phyloP scores from a whole-genome alignment of 2,329 filamentous ascomycete species.

The Alternaria gansuensis region DNA sequence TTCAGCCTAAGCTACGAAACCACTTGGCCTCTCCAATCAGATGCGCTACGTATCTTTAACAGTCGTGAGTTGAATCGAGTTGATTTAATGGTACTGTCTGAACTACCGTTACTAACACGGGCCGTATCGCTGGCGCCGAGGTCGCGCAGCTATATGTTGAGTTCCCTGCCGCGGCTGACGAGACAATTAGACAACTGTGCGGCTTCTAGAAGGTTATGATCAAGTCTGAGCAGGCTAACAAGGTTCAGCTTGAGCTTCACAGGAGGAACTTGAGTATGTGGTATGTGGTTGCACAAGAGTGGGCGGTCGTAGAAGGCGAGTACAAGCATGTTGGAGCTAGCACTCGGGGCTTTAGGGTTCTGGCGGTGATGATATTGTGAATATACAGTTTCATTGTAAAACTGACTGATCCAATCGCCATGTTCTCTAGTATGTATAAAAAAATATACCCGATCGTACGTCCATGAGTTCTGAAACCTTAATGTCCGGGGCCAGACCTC shows the following conservation, averaged over 20 bases:
- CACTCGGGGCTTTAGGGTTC: background rate
- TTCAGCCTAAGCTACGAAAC: too few relatives aligned
- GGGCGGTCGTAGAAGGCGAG: background rate
- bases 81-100: background rate
- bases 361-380: background rate
- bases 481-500: constrained; percentile 8
- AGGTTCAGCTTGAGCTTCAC: background rate
- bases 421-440: constrained; percentile 6
- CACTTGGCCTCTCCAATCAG: too few relatives aligned
- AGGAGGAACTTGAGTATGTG: constrained; percentile 2
- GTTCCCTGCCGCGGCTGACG: background rate
- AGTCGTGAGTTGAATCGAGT: too few relatives aligned
- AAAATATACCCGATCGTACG: background rate
- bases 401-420: background rate
- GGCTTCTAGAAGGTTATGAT: background rate
- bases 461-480: constrained; percentile 1
- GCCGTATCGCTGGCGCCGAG: background rate
- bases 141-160: constrained; percentile 1
- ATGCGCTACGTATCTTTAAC: too few relatives aligned
- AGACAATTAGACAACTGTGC: background rate
- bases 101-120: background rate
- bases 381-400: background rate
- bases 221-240: background rate
- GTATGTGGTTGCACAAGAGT: background rate
- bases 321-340: constrained; percentile 5